Evolutionary conservation across 176 grass and related monocot genomes (phyloP), one percentile per base, ranked within the genome.

Genomic region (Bolboschoenus planiculmis): DNA sequence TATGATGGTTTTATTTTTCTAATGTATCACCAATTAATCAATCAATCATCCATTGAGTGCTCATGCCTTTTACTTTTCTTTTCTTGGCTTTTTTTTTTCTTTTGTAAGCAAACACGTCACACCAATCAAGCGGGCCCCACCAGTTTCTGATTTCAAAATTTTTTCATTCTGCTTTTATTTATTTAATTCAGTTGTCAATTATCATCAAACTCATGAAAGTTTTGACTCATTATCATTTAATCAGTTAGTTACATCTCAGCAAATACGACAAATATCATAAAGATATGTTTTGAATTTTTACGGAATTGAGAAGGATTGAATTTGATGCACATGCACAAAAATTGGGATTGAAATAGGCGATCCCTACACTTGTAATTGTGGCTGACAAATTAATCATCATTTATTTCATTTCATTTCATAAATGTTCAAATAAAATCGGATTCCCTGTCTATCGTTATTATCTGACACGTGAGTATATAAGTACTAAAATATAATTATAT

Each of bases 121-220:
- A 34, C 29, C 15, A 34, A 35, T 35, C 3, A 1, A 42, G 37
- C 9, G 8, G 66, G 67, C 20, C 37, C 37, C 67, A 72, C 6
- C n/a, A n/a, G n/a, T n/a, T 40, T 65, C 37, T 42, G 37, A 72
- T 72, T 72, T 36, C 67, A 72, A 72, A n/a, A 72, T 72, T 16
- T 44, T 72, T 5, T 44, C 20, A n/a, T 21, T n/a, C 37, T 11
- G 8, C 0, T 60, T 60, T 29, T 23, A 8, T 1, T 57, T 57
- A 23, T 5, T 21, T 57, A 2, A 24, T 57, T 43, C 20, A 21
- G n/a, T 57, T 57, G 16, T 56, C 18, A 48, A 10, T 13, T 10
- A 13, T 48, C 8, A 48, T 53, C 50, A 53, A 53, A 53, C 50
- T 53, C 50, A 10, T 53, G 50, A 53, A 10, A 16, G 50, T 53